Percentiles rank a stretch among this genome's conserved stretches.
Conservation (phyloP, 1,284 basidiomycete genomes). For the Tilletiopsis washingtonensis region DNA sequence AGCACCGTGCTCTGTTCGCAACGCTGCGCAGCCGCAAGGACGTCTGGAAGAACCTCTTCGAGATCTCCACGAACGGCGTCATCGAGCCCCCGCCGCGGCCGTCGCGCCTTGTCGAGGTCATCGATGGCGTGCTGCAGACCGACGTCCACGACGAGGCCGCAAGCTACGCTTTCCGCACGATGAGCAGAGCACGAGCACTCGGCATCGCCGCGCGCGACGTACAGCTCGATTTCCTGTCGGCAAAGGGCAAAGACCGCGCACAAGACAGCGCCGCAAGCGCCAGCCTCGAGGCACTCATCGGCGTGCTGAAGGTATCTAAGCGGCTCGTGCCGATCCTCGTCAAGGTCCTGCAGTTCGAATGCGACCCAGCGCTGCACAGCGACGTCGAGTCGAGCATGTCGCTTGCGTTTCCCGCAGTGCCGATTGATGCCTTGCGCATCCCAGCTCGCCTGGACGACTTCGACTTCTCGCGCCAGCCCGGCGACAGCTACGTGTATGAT, state of each 20-base stretch:
- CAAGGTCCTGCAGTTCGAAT: constrained; percentile 59
- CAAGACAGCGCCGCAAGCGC: constrained; percentile 49
- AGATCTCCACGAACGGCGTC: constrained; percentile 59
- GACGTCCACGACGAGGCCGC: constrained; percentile 50
- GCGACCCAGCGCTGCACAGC: constrained; percentile 64
- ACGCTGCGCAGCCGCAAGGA: constrained; percentile 54
- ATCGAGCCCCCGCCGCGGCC: constrained; percentile 48
- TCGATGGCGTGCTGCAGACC: constrained; percentile 47
- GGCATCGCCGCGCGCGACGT: constrained; percentile 54
- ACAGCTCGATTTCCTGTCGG: constrained; percentile 17
- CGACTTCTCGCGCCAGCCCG: constrained; percentile 58
- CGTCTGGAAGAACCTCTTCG: constrained; percentile 62
- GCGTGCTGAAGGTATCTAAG: constrained; percentile 57
- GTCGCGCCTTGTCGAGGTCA: constrained; percentile 8
- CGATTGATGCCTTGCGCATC: constrained; percentile 53
- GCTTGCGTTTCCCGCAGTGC: constrained; percentile 43
- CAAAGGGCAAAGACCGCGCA: constrained; percentile 44
- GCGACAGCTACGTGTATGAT: constrained; percentile 67
- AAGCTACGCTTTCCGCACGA: constrained; percentile 58
- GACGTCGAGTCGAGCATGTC: constrained; percentile 45
- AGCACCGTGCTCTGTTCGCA: constrained; percentile 61
- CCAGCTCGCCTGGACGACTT: constrained; percentile 58
- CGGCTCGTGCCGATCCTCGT: constrained; percentile 57
- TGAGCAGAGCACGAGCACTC: constrained; percentile 66
- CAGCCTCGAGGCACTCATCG: constrained; percentile 56